Conservation (phyloP, 208 protist genomes). For the Lotmaria passim region DNA sequence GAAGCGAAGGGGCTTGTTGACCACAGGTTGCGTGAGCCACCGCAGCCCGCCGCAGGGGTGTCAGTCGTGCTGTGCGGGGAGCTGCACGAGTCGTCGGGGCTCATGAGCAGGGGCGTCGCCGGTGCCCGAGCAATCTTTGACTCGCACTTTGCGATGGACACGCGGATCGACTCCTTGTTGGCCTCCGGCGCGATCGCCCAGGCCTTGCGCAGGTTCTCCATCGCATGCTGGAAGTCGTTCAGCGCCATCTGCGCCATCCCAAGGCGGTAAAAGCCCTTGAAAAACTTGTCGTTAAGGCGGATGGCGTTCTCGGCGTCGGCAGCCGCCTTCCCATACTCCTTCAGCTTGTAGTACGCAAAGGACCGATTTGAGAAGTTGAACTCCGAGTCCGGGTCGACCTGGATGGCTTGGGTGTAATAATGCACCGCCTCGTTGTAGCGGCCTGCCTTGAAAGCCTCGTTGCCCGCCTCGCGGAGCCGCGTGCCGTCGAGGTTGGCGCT, state of each 20-base stretch:
- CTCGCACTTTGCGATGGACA: slow-evolving; percentile 65
- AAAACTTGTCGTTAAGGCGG: slow-evolving; percentile 50
- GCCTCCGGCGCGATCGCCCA: slow-evolving; percentile 35
- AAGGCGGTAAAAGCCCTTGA: slow-evolving; percentile 69
- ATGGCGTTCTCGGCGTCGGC: slow-evolving; percentile 53
- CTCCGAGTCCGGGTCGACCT: slow-evolving; percentile 52
- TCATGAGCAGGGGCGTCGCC: slow-evolving; percentile 41
- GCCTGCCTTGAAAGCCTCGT: slow-evolving; percentile 61
- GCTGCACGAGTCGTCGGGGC: neutral
- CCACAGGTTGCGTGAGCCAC: slow-evolving; percentile 5
- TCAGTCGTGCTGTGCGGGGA: neutral
- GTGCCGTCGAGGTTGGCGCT: slow-evolving; percentile 33
- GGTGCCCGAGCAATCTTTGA: slow-evolving; percentile 58
- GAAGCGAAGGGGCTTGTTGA: neutral
- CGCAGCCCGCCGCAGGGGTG: neutral
- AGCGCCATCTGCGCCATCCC: slow-evolving; percentile 49
- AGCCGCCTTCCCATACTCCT: slow-evolving; percentile 40
- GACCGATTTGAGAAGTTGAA: slow-evolving; percentile 79
- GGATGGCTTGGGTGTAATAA: slow-evolving; percentile 73
- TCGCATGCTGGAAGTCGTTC: slow-evolving; percentile 37
- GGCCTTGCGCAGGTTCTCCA: slow-evolving; percentile 52
- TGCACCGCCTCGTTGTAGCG: slow-evolving; percentile 56
- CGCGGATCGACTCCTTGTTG: slow-evolving; percentile 39
- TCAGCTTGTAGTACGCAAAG: slow-evolving; percentile 66
- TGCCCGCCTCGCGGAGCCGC: slow-evolving; percentile 69